Evolutionary conservation across 345 rosid species (phyloP).

Genomic region (Eucalyptus cladocalyx): DNA sequence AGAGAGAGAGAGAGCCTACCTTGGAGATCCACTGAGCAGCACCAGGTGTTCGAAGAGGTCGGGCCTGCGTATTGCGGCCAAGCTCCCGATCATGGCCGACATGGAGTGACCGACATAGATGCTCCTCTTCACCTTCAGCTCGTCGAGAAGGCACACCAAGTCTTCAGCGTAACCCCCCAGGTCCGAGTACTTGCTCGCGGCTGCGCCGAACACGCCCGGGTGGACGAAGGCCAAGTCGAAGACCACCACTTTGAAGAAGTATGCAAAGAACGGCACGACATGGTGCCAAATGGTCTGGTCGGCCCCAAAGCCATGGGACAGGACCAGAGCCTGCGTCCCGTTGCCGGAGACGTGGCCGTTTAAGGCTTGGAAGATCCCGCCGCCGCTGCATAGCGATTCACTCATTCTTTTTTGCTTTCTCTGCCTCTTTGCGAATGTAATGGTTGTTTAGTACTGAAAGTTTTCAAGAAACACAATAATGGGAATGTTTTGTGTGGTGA

Average conservation of each 20-base stretch:
- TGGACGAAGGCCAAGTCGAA: background rate
- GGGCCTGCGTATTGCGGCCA: conserved; percentile 11
- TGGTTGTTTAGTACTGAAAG: background rate
- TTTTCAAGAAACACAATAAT: background rate
- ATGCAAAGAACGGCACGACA: background rate
- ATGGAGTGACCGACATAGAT: conserved; percentile 22
- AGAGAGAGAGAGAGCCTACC: background rate
- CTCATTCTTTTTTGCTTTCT: background rate
- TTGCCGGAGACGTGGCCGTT: background rate
- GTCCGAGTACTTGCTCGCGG: background rate
- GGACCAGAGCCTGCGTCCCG: background rate
- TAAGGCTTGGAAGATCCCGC: background rate
- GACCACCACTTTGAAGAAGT: background rate
- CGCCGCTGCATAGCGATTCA: background rate
- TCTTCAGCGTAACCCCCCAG: background rate
- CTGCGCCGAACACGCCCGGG: background rate
- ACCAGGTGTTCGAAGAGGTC: conserved; percentile 13
- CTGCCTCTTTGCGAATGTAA: background rate
- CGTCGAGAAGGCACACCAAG: conserved; percentile 3
- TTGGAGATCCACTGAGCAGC: conserved; percentile 19
- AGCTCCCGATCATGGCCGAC: conserved; percentile 24
- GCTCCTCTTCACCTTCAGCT: background rate
- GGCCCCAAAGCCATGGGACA: background rate
- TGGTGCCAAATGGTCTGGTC: background rate
- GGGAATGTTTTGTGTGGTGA: background rate